Conservation (phyloP, 2,329 filamentous ascomycete species). For the Apiospora rasikravindrae region DNA sequence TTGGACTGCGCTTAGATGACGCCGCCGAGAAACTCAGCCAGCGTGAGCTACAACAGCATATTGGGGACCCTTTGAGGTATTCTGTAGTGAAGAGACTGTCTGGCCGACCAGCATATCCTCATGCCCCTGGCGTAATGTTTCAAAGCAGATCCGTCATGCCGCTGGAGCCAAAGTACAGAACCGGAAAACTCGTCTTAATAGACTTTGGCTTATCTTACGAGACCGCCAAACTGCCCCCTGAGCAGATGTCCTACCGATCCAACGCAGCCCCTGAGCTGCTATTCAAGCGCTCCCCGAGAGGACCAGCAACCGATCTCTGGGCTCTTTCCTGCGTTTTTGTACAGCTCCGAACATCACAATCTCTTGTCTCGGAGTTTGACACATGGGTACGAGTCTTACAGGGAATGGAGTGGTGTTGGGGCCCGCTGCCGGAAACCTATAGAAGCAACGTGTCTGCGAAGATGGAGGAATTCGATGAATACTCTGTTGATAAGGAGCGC, state of each 20-base stretch:
- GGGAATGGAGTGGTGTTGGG: neutral
- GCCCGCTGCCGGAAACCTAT: neutral
- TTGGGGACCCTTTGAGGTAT: neutral
- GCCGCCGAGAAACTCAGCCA: neutral
- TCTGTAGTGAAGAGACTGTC: neutral
- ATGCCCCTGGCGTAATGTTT: neutral
- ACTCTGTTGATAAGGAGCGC: neutral
- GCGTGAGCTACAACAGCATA: neutral
- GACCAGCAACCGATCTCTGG: neutral
- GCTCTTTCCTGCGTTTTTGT: neutral
- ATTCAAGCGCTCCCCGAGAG: neutral
- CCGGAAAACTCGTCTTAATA: neutral
- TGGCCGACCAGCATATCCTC: neutral
- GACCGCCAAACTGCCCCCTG: neutral
- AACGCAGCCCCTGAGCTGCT: neutral
- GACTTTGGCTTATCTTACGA: constrained; percentile 1
- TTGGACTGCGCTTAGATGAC: neutral
- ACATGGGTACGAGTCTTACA: neutral
- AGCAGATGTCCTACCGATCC: constrained; percentile 4
- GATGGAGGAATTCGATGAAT: neutral
- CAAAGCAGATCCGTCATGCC: neutral
- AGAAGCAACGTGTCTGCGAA: neutral
- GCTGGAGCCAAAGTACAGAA: neutral
- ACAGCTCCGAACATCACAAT: neutral
- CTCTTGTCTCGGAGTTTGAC: neutral